These are phyloP conservation scores for Beta vulgaris DNA, from an alignment of 148 eudicot species.

Conservation along the genomic window DNA sequence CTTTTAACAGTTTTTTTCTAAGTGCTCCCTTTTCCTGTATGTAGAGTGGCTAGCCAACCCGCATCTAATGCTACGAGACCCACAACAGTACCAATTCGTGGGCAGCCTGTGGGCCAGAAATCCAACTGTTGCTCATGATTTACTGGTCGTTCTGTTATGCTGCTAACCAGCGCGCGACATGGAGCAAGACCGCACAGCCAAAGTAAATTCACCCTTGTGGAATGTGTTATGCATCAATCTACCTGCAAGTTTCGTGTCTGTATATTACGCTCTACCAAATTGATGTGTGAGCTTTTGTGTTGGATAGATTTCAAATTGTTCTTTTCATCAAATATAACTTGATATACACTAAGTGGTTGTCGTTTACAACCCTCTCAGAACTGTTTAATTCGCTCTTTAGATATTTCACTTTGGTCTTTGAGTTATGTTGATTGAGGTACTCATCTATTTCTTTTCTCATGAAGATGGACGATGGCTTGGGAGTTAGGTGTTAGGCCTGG, in stretches of 20 bases:
- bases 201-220: conserved; percentile 9
- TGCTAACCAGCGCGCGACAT: conserved; percentile 29
- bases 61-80: conserved; percentile 51
- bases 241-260: conserved; percentile 22
- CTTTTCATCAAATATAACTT: conserved; percentile 12
- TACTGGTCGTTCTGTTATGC: conserved; percentile 21
- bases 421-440: neutral
- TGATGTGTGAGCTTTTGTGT: conserved; percentile 23
- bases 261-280: conserved; percentile 16
- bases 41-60: conserved; percentile 76
- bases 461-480: neutral
- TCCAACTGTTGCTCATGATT: conserved; percentile 60
- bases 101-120: conserved; percentile 73
- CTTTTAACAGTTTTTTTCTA: neutral
- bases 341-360: conserved; percentile 12
- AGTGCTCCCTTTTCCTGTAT: neutral
- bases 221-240: conserved; percentile 9
- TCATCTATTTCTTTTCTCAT: neutral
- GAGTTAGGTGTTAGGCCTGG: too few species aligned
- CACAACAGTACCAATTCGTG: conserved; percentile 64
- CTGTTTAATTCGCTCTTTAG: neutral
- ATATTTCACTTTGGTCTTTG: neutral
- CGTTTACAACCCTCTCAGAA: neutral
- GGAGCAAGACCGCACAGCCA: conserved; percentile 17
- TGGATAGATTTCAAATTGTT: conserved; percentile 19